Conservation (phyloP, 202 grass and related monocot species). For the Dendrocalamus latiflorus region DNA sequence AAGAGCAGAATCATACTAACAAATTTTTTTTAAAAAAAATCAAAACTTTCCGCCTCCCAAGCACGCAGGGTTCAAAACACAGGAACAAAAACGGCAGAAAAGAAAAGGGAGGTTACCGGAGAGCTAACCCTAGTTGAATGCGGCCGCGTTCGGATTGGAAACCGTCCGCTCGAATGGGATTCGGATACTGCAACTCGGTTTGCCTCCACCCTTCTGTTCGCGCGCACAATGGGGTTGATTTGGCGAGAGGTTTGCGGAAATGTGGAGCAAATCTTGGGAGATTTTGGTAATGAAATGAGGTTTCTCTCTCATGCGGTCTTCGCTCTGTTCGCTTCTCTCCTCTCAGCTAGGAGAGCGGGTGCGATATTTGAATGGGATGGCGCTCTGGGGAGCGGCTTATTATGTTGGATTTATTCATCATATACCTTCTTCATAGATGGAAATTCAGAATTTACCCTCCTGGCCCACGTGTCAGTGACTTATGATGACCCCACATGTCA, state of each 20-base stretch:
- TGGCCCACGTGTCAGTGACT: no score
- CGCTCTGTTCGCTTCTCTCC: not conserved
- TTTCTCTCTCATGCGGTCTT: slow-evolving; percentile 4
- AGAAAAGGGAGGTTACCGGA: not conserved
- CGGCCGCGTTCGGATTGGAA: not conserved
- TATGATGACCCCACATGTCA: no score
- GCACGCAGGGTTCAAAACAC: not conserved
- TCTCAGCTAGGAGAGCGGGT: not conserved
- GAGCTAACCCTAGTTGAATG: slow-evolving; percentile 9
- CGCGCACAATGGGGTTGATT: not conserved
- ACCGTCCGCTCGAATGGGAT: not conserved
- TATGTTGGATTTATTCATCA: no score
- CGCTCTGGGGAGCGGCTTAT: not conserved
- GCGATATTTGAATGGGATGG: slow-evolving; percentile 25
- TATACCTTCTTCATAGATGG: no score
- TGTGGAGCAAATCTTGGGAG: slow-evolving; percentile 16
- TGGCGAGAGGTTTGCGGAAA: not conserved
- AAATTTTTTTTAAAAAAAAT: not conserved
- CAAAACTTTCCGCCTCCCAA: not conserved
- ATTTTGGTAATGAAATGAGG: not conserved
- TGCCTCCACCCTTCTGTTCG: not conserved
- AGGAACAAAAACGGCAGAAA: no score
- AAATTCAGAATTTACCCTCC: no score
- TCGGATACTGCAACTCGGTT: not conserved
- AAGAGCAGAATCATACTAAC: not conserved